Percentiles rank a stretch among this genome's conserved stretches.
Conservation (phyloP, 2,329 filamentous ascomycete species). For the Neofusicoccum ribis region DNA sequence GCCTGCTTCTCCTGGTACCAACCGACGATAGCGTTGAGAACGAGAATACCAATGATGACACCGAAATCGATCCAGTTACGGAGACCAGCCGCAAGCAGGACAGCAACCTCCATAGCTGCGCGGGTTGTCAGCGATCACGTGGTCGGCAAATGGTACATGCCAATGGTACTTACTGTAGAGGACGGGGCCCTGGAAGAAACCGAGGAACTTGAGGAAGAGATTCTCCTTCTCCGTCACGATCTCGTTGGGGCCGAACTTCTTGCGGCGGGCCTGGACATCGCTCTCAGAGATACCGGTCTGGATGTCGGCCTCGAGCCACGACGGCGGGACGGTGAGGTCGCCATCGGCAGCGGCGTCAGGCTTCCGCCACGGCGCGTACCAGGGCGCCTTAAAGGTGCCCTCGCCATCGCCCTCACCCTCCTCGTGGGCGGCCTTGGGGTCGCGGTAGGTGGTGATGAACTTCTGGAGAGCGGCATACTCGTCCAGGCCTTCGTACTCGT, state of each 20-base stretch:
- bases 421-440: slow-evolving; percentile 52
- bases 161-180: slow-evolving; percentile 64
- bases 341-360: slow-evolving; percentile 33
- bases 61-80: slow-evolving; percentile 75
- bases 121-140: slow-evolving; percentile 17
- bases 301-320: slow-evolving; percentile 59
- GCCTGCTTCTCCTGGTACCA: slow-evolving; percentile 83
- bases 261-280: slow-evolving; percentile 66
- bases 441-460: slow-evolving; percentile 67
- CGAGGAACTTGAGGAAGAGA: slow-evolving; percentile 71
- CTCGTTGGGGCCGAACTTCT: slow-evolving; percentile 70
- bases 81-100: slow-evolving; percentile 71
- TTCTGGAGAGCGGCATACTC: slow-evolving; percentile 67
- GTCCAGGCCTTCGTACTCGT: slow-evolving; percentile 50
- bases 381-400: slow-evolving; percentile 52
- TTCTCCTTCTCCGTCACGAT: slow-evolving; percentile 74
- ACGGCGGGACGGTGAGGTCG: slow-evolving; percentile 54
- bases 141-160: slow-evolving; percentile 16
- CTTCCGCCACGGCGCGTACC: slow-evolving; percentile 60
- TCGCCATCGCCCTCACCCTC: slow-evolving; percentile 40
- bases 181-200: slow-evolving; percentile 75
- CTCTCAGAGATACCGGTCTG: slow-evolving; percentile 59
- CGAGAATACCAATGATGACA: slow-evolving; percentile 74
- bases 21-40: slow-evolving; percentile 74
- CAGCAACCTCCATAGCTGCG: slow-evolving; percentile 74